These are phyloP conservation scores for Herpetospermum pedunculosum DNA, from an alignment of 306 rosid species.

Conservation along the genomic window DNA sequence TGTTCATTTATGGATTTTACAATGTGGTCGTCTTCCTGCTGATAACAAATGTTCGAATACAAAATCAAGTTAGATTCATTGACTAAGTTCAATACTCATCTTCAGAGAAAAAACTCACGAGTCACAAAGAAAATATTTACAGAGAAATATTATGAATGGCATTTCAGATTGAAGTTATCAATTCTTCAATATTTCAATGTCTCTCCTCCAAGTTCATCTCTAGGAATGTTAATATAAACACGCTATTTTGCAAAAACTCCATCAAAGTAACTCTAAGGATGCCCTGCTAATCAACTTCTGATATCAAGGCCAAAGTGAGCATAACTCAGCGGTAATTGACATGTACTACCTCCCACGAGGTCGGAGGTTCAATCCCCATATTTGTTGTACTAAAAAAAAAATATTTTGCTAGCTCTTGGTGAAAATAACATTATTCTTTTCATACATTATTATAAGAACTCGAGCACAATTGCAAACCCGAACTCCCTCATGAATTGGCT, in stretches of 20 bases:
- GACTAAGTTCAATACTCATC: not conserved
- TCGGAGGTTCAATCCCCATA: too few species aligned
- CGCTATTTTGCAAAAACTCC: not conserved
- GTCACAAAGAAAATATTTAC: not conserved
- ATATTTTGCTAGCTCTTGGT: not conserved
- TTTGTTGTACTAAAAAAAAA: too few species aligned
- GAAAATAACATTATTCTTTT: not conserved
- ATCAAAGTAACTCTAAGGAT: not conserved
- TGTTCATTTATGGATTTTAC: conserved; percentile 26
- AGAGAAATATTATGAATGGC: not conserved
- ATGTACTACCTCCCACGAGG: too few species aligned
- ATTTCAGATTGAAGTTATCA: not conserved
- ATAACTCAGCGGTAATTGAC: too few species aligned
- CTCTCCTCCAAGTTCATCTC: not conserved
- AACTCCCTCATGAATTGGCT: not conserved
- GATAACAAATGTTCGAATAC: conserved; percentile 9
- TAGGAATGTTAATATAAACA: not conserved
- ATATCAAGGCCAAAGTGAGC: too few species aligned
- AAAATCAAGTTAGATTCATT: not conserved
- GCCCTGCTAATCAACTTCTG: not conserved
- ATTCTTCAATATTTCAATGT: not conserved
- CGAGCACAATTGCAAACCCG: not conserved
- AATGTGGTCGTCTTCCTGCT: conserved; percentile 29
- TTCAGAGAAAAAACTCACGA: not conserved
- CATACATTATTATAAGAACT: not conserved